Evolutionary conservation across 164 flowering plant genomes (phyloP), one percentile per base, ranked within the genome.

Genomic region (Tinospora cordifolia): DNA sequence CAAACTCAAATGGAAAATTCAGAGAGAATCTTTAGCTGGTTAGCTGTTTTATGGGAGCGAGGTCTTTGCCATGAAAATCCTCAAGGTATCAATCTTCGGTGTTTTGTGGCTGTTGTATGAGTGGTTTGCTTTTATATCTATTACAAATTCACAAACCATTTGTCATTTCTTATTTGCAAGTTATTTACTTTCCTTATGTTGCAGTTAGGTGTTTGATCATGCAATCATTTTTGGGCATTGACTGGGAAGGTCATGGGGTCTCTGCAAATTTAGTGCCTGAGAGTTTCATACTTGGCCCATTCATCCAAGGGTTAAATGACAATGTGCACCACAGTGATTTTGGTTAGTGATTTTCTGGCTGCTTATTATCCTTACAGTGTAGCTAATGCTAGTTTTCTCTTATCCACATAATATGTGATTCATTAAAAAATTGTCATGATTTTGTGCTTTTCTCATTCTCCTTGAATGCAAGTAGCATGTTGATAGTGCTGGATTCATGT

Each of bases 51-150:
- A 72, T 95, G 96, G 99, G 84, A 87, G 71, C 88, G 92, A 24
- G 98, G 98, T 57, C 83, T 95, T 71, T 79, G 65, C 77, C 99
- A 95, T 82, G 93, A 88, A 68, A 95, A 95, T 71, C 99, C 99
- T 74, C 93, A 82, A 77, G 99, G 99, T 92, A 83, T 47, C 39
- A 25, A 46, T 25, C 49, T 25, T 1, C 21, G 8, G 59, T 15
- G 59, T 5, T 51, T 17, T 22, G 3, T 17, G 6, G 59, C 21
- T 41, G 46, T 30, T 30, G 3, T 30, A 30, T 30, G 36, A 30
- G 36, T 51, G 59, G 59, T 2, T 17, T 51, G 17, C 7, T 17
- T 17, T n/a, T 19, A 22, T 30, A 2, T 30, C 36, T 4, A 30
- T 30, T 30, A 30, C 36, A 30, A 30, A 4, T 30, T 30, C 4